A percentile compares a stretch with the other conserved stretches of the same genome.
These are phyloP conservation scores for Macrophomina phaseolina DNA, from an alignment of 2,329 filamentous ascomycete genomes.

Conservation along the genomic window DNA sequence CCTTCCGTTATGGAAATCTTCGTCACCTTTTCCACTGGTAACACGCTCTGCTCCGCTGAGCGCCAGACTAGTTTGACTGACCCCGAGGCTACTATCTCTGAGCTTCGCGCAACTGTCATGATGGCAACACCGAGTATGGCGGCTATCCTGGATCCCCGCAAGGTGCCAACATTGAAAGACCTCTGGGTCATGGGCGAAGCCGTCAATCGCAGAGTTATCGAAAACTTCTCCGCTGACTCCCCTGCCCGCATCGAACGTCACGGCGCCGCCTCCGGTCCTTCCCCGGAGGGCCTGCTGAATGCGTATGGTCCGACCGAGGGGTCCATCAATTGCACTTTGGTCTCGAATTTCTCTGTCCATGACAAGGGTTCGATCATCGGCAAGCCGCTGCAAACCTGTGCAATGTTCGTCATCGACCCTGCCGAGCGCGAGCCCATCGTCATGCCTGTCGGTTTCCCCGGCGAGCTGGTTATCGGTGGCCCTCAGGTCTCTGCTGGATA, in stretches of 20 bases:
- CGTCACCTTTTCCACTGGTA: constrained; percentile 78
- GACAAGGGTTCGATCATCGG: constrained; percentile 80
- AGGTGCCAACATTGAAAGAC: constrained; percentile 74
- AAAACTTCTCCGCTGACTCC: constrained; percentile 33
- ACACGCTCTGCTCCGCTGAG: constrained; percentile 75
- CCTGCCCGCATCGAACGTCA: constrained; percentile 63
- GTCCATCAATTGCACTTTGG: constrained; percentile 85
- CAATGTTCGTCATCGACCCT: constrained; percentile 66
- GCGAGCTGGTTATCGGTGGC: constrained; percentile 79
- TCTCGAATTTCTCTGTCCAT: constrained; percentile 59
- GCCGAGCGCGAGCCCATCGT: constrained; percentile 41
- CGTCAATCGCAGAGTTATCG: constrained; percentile 62
- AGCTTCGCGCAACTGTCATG: constrained; percentile 73
- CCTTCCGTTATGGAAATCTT: constrained; percentile 91
- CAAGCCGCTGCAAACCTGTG: constrained; percentile 74
- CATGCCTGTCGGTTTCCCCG: constrained; percentile 46
- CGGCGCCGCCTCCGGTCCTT: constrained; percentile 53
- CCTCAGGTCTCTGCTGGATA: constrained; percentile 77
- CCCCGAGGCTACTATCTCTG: constrained; percentile 69
- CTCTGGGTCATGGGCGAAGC: constrained; percentile 83
- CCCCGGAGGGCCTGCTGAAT: constrained; percentile 70
- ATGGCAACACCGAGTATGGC: constrained; percentile 88
- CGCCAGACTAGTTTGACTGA: constrained; percentile 78
- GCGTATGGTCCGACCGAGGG: constrained; percentile 86
- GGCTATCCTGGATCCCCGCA: constrained; percentile 69